These are phyloP conservation scores for Circinella umbellata DNA, from an alignment of 371 early-diverging fungal genomes.

Conservation along the genomic window DNA sequence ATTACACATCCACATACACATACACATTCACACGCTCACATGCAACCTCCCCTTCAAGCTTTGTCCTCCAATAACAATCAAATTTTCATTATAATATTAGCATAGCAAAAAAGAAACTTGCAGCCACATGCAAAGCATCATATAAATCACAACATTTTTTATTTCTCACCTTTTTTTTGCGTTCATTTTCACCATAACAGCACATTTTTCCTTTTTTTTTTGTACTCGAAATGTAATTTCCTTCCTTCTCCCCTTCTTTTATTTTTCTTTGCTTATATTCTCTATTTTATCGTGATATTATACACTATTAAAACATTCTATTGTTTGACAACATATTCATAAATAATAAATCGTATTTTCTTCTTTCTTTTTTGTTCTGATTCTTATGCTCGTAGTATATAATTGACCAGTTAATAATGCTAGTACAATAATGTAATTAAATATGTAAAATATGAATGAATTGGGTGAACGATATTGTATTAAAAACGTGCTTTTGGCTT, in stretches of 20 bases:
- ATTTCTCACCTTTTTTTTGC: background rate
- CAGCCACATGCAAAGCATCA: no score
- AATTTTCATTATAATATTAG: background rate
- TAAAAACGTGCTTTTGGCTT: constrained; percentile 17
- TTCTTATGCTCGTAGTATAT: no score
- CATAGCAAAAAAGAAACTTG: background rate
- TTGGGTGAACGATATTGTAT: background rate
- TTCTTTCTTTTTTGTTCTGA: no score
- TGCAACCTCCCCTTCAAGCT: background rate
- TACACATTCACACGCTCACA: background rate
- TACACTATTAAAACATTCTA: no score
- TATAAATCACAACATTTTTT: background rate
- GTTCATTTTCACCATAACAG: no score
- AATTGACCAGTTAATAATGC: no score
- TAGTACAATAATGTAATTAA: no score
- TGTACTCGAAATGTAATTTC: constrained; percentile 12
- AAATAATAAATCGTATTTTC: no score
- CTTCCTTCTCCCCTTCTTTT: background rate
- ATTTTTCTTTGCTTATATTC: no score
- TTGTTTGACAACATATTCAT: no score
- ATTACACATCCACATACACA: background rate
- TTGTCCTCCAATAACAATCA: background rate
- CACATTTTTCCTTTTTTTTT: background rate
- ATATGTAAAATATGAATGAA: no score
- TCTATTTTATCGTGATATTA: background rate